Base-by-base conservation (phyloP, 2,329 filamentous ascomycete genomes). In the Meredithiella fracta region DNA sequence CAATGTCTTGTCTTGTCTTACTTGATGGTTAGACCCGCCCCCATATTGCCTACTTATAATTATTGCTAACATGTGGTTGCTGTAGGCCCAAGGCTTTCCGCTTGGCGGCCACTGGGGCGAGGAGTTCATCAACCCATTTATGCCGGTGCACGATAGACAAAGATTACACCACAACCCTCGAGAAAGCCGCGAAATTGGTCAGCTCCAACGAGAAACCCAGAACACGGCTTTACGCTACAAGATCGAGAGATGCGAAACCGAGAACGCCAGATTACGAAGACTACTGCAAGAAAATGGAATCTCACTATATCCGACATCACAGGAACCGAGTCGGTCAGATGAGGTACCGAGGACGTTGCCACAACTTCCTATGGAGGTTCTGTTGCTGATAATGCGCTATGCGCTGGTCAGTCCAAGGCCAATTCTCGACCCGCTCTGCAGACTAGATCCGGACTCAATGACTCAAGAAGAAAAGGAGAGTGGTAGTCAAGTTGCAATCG, bases 381-480 rank as follows among this genome's bases (percentile, higher is more conserved):
- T 76, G 53, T 64, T 79, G 25, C 69, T 69, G 34, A 73, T 80
- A 53, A 67, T 79, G 50, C 70, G 71, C 44, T 76, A 73, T 61
- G 71, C 76, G 26, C 58, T 80, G 63, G 73, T 70, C 25, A 74
- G 73, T 61, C 62, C 68, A 0, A 58, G 67, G 31, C 72, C 77
- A 31, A 76, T 80, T 60, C 67, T 79, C 51, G 76, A 80, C 58
- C 77, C 77, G 1, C 66, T 80, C 47, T 74, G 68, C 51, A 70
- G 69, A 54, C 60, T 68, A 20, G 69, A 67, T 50, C 61, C 62
- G 1, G 72, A 75, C 25, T 70, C 70, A 57, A 59, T 78, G 51
- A 71, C 74, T 0, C 60, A 64, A 3, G 63, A 62, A 2, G 75
- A 77, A 61, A 70, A 70, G 62, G 56, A 62, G 1, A 68, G 70